Base-by-base conservation (phyloP, 2,329 filamentous ascomycete genomes). In the Neonectria magnoliae region DNA sequence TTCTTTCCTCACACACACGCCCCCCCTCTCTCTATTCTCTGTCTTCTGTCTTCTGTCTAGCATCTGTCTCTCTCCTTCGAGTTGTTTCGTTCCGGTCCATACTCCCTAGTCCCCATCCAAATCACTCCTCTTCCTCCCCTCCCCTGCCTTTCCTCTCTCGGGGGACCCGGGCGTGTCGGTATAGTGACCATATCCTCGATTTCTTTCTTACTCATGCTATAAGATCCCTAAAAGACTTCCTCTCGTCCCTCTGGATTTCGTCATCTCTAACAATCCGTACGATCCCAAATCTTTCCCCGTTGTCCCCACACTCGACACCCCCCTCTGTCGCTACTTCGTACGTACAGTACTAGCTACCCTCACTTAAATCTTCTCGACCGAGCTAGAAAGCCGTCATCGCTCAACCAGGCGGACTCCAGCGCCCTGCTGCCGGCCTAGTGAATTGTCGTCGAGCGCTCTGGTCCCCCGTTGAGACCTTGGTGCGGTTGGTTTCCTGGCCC, bases 381-480 rank as follows among this genome's bases (percentile, higher is more conserved):
- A 67, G 67, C 66, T 71, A 74, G 64, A 67, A 72, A 64, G 48
- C 64, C 65, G 60, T 71, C 66, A 66, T 62, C 60, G 71, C 64
- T 63, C 72, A 71, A 72, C 65, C 68, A 68, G 70, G 72, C 69
- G 64, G 64, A 53, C 58, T 71, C 66, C 62, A 63, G 72, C 70
- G 70, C 69, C 67, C 68, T 66, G 61, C 64, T 65, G 41, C 47
- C 55, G 61, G 57, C 64, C 52, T 71, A 69, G 70, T 71, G 58
- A 70, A 57, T 62, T 67, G 48, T 68, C 57, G 64, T 65, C 41
- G 57, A 65, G 57, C 58, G 58, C 61, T 65, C 65, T 68, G 66
- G 65, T 73, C 70, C 62, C 71, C 68, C 77, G 68, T 74, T 74
- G 74, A 78, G 75, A 78, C 79, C 79, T 76, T 81, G 78, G 78